Conservation (phyloP, 2,329 filamentous ascomycete genomes). For the Aspergillus terreus region DNA sequence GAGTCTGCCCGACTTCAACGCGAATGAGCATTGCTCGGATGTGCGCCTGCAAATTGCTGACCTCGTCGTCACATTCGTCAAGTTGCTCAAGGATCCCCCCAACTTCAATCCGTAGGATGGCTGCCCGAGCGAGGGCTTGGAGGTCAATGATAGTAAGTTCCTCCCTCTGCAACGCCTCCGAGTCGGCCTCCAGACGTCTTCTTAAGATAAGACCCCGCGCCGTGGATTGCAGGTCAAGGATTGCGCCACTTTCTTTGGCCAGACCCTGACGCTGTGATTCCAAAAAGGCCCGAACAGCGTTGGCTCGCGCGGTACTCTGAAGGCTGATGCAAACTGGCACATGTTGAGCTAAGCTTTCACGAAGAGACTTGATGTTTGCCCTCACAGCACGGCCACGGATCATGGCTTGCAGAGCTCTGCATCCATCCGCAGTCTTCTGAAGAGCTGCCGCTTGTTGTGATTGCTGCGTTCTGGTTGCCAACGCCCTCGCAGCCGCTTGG, state of each 20-base stretch:
- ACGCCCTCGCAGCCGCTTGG: constrained; percentile 34
- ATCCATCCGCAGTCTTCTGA: constrained; percentile 37
- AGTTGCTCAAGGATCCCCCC: constrained; percentile 64
- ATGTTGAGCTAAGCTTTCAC: constrained; percentile 27
- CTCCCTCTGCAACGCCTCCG: constrained; percentile 28
- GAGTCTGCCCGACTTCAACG: constrained; percentile 66
- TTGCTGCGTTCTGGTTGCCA: constrained; percentile 37
- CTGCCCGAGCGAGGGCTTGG: constrained; percentile 40
- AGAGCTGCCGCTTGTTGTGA: constrained; percentile 39
- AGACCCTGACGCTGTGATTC: constrained; percentile 37
- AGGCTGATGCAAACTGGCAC: constrained; percentile 23
- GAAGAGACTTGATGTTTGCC: constrained; percentile 23
- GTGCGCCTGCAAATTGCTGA: constrained; percentile 69
- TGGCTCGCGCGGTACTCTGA: constrained; percentile 33
- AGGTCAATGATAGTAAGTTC: constrained; percentile 29
- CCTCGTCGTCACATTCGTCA: constrained; percentile 62
- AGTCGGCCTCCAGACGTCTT: constrained; percentile 26
- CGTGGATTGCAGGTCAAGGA: constrained; percentile 51
- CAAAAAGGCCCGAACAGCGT: constrained; percentile 29
- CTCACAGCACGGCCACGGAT: constrained; percentile 38
- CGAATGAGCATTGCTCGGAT: constrained; percentile 76
- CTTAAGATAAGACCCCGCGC: constrained; percentile 43
- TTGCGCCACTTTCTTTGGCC: constrained; percentile 38
- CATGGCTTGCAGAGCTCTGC: constrained; percentile 44
- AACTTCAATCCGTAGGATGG: constrained; percentile 37